Percentiles rank a stretch among this genome's conserved stretches.
These are phyloP conservation scores for Luffa acutangula DNA, from an alignment of 306 rosid species.

Conservation along the genomic window DNA sequence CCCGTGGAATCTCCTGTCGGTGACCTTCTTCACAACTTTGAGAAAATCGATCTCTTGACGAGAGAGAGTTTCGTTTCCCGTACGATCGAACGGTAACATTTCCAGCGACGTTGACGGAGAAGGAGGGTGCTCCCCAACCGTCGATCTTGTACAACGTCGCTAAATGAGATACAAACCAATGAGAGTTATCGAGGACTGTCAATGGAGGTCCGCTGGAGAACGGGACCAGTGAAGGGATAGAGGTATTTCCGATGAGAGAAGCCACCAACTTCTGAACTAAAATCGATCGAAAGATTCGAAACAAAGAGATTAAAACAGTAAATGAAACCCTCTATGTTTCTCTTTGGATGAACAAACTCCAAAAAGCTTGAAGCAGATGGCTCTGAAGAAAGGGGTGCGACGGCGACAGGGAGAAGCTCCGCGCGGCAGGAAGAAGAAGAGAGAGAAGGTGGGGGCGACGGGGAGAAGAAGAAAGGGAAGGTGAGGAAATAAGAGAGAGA, in stretches of 20 bases:
- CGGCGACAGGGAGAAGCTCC: too few species aligned
- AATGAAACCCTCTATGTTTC: not conserved
- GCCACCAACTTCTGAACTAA: conserved; percentile 55
- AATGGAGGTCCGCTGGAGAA: conserved; percentile 29
- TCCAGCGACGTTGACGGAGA: conserved; percentile 52
- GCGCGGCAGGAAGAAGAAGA: too few species aligned
- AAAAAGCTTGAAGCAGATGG: conserved; percentile 39
- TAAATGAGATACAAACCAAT: conserved; percentile 50
- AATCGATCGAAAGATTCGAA: conserved; percentile 9
- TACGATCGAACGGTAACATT: conserved; percentile 50
- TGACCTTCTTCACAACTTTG: conserved; percentile 58
- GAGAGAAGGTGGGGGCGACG: too few species aligned
- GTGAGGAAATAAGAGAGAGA: too few species aligned
- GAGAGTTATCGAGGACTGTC: conserved; percentile 10
- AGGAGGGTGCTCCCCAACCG: conserved; percentile 65
- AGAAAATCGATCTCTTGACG: conserved; percentile 80
- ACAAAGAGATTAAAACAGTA: not conserved
- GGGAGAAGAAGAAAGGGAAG: too few species aligned
- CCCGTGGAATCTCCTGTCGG: conserved; percentile 44
- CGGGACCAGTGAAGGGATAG: conserved; percentile 46
- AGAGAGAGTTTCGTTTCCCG: conserved; percentile 36
- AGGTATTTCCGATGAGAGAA: conserved; percentile 46
- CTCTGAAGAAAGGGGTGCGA: conserved; percentile 48
- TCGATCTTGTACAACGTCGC: conserved; percentile 50
- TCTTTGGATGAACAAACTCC: conserved; percentile 18